These are phyloP conservation scores for Camelina hispida DNA, from an alignment of 345 rosid species.

Conservation along the genomic window DNA sequence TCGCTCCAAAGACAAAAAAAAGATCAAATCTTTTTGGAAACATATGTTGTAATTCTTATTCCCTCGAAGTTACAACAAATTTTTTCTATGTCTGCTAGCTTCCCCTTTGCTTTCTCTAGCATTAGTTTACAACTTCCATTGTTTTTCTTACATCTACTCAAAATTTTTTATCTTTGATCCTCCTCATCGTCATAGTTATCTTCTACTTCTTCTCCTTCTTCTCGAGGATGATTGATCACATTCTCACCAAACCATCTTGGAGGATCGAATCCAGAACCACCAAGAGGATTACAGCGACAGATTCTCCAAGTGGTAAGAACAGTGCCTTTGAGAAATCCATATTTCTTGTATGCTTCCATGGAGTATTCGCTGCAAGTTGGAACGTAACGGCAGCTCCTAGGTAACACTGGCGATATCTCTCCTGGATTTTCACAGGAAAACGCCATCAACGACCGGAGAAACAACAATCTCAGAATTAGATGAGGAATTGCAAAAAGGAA, in stretches of 20 bases:
- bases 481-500: not conserved
- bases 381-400: slow-evolving; percentile 77
- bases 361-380: slow-evolving; percentile 96
- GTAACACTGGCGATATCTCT: slow-evolving; percentile 85
- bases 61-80: slow-evolving; percentile 31
- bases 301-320: slow-evolving; percentile 80
- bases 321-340: slow-evolving; percentile 76
- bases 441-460: not conserved
- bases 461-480: not conserved
- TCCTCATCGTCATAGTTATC: slow-evolving; percentile 34
- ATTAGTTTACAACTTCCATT: slow-evolving; percentile 36
- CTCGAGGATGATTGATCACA: slow-evolving; percentile 48
- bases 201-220: slow-evolving; percentile 30
- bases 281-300: slow-evolving; percentile 94
- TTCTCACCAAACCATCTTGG: slow-evolving; percentile 86
- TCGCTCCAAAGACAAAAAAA: slow-evolving; percentile 23
- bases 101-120: slow-evolving; percentile 26
- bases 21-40: slow-evolving; percentile 30
- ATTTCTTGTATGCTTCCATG: slow-evolving; percentile 91
- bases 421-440: slow-evolving; percentile 51
- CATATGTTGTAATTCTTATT: slow-evolving; percentile 42
- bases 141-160: not conserved
- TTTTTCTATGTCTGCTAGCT: slow-evolving; percentile 1
- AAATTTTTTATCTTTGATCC: slow-evolving; percentile 20
- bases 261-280: slow-evolving; percentile 92